Base-by-base conservation (phyloP, 345 rosid genomes). In the Sapria himalayana region DNA sequence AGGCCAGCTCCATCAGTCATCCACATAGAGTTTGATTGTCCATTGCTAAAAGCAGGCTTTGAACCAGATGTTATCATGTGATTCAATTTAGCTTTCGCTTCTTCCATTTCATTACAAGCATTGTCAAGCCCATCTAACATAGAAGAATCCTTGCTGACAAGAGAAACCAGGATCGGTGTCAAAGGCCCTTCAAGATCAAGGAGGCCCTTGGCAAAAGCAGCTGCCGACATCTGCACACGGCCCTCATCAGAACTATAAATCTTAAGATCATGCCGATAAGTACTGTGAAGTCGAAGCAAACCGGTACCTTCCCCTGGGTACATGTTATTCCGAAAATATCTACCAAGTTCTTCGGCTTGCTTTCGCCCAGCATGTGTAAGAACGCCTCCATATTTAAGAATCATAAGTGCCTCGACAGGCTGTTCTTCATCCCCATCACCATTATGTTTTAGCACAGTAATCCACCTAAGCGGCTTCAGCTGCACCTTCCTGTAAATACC, bases 221-320 rank as follows among this genome's bases (percentile, higher is more conserved):
- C 99, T 35, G 96, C 96, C 50, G 99, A 91, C 99, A 91, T 91
- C 99, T 91, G 99, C 46, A 84, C 99, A 45, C 99, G 93, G 23
- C 99, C 99, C 74, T 91, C 99, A 45, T 91, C 99, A 23, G 96
- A 91, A 64, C 99, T 91, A 69, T 91, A 91, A 60, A 84, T 91
- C 65, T 91, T 91, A 51, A 91, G 81, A 63, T 84, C 99, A 60
- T 91, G 99, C 25, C 99, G 96, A 39, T 91, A 84, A 21, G 96
- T 91, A 49, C 96, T 91, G 52, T 84, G 99, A 42, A 91, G 92
- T 49, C 99, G 96, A 50, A 91, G 89, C 57, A 91, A 58, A 29
- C 99, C 99, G 0, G 92, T 80, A 33, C 99, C 99, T 84, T 91
- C 99, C 38, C 96, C 99, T 71, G 99, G 99, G 70, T 91, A 91